Evolutionary conservation across 495 filamentous ascomycete species (phyloP), one percentile per base, ranked within the genome.

Genomic region (Penicillium coffeae): DNA sequence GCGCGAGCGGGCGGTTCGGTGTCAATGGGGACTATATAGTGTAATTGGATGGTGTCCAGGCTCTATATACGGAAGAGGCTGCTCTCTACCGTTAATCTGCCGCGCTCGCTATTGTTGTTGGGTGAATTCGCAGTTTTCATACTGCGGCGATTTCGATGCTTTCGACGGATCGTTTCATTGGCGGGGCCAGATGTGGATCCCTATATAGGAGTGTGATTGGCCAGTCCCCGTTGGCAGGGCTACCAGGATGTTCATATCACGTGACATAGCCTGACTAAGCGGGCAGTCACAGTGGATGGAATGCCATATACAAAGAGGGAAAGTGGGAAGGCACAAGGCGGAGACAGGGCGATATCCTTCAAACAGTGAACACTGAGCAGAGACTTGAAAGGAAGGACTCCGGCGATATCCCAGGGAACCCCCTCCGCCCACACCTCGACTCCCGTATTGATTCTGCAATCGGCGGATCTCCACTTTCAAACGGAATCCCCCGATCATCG

Each of bases 161-260:
- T 30, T 13, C 12, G 34, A 19, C 10, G 43, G 21, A 14, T 18
- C 7, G 2, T 10, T 4, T 62, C 49, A 62, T 59, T 62, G 55
- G 58, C 30, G 16, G 6, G 4, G 8, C 18, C 13, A 1, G 12
- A 52, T 58, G 52, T 51, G 56, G 52, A 22, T 25, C 18, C 18
- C 2, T 22, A 9, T 21, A 1, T 32, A 36, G 42, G 1, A 5
- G 7, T 22, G 10, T 45, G 42, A 60, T 63, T 63, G 56, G 59
- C 10, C n/a, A 7, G 16, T 1, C 0, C 0, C 8, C 33, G 60
- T 63, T 63, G 57, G 57, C 60, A 54, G 60, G 60, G 33, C 57
- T 60, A 60, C 60, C 39, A 35, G 35, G n/a, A n/a, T n/a, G n/a
- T n/a, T 48, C 55, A 55, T 42, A 21, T 58, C 51, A 59, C 37